phyloP scores from a whole-genome alignment of 2,329 filamentous ascomycete genomes.

The Spiromastix sp. region DNA sequence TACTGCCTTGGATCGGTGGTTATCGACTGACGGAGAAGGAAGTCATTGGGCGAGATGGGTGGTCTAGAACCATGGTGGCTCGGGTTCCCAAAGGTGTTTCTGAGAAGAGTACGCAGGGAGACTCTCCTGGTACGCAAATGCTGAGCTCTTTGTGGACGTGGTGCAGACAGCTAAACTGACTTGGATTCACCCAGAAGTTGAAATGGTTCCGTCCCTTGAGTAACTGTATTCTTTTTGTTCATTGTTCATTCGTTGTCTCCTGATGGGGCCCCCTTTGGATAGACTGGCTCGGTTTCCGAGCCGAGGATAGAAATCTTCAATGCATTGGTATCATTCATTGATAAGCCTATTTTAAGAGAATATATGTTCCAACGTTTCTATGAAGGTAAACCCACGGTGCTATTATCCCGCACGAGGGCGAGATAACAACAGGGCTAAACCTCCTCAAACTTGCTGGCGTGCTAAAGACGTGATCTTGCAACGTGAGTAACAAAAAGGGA shows the following conservation, averaged over 20 bases:
- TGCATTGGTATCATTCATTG: no score
- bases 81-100: constrained; percentile 25
- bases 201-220: no score
- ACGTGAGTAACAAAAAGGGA: background rate
- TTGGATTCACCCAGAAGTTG: no score
- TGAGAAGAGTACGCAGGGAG: constrained; percentile 3
- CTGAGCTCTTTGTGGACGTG: background rate
- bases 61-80: constrained; percentile 49
- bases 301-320: no score
- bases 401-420: constrained; percentile 8
- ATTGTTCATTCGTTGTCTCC: no score
- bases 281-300: no score
- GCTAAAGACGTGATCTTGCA: constrained; percentile 21
- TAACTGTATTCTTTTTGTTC: no score
- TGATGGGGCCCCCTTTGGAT: no score
- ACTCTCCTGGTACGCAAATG: constrained; percentile 1
- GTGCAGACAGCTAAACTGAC: background rate
- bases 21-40: constrained; percentile 48
- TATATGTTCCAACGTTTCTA: constrained; percentile 35
- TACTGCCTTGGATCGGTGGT: constrained; percentile 33
- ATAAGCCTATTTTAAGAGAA: no score
- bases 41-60: constrained; percentile 50
- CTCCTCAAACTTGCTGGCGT: constrained; percentile 38
- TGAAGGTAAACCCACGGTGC: constrained; percentile 34
- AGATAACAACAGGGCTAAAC: constrained; percentile 23